Evolutionary conservation across 257 asterid species (phyloP).

Genomic region (Nicotiana knightiana): DNA sequence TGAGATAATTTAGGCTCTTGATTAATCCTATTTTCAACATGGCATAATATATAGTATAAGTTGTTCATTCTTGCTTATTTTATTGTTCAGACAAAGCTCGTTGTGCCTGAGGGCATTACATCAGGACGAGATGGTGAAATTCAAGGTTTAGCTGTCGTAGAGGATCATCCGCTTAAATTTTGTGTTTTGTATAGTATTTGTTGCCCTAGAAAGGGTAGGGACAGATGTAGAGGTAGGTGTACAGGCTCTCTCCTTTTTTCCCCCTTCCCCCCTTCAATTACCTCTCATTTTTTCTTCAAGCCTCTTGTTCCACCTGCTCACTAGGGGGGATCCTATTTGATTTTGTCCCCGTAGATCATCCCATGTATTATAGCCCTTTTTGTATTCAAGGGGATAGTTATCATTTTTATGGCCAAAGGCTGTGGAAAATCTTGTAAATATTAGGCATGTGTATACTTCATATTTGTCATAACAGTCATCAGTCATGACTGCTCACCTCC

Average conservation of each 20-base stretch:
- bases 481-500: conserved; percentile 1
- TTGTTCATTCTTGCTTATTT: conserved; percentile 1
- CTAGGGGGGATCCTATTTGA: conserved; percentile 39
- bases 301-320: conserved; percentile 23
- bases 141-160: conserved; percentile 10
- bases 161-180: conserved; percentile 32
- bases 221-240: conserved; percentile 56
- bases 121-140: conserved; percentile 13
- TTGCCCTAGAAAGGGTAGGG: conserved; percentile 44
- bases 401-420: conserved; percentile 81
- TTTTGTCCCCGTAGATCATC: conserved; percentile 26
- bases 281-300: conserved; percentile 9
- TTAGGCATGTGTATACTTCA: conserved; percentile 2
- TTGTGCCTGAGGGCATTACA: conserved; percentile 28
- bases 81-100: conserved; percentile 32
- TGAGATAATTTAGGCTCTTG: neutral
- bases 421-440: conserved; percentile 48
- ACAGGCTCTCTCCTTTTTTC: conserved; percentile 45
- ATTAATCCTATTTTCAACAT: neutral
- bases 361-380: conserved; percentile 19
- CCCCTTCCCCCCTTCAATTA: conserved; percentile 10
- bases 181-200: conserved; percentile 51
- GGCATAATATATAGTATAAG: neutral
- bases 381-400: conserved; percentile 32
- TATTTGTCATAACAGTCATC: neutral